Evolutionary conservation across 2,329 filamentous ascomycete species (phyloP).

Genomic region (Botrytis fragariae): DNA sequence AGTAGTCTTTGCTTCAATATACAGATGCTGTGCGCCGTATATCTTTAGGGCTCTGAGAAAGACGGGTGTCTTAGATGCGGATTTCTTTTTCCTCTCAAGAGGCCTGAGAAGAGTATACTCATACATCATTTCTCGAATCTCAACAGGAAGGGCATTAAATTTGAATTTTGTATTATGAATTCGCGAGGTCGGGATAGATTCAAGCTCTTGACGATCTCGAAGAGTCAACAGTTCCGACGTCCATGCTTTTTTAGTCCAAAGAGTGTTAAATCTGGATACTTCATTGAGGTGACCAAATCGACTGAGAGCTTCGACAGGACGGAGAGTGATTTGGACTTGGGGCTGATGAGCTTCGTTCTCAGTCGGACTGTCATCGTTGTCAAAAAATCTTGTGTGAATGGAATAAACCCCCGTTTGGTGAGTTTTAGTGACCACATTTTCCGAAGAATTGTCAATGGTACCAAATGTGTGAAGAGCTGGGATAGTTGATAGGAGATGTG

Average conservation of each 20-base stretch:
- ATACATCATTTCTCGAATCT: background rate
- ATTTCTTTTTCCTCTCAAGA: background rate
- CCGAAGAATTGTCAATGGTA: accelerated
- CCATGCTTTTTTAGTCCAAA: background rate
- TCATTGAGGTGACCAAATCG: background rate
- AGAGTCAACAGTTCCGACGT: background rate
- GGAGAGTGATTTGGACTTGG: background rate
- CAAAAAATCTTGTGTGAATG: background rate
- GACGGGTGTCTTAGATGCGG: background rate
- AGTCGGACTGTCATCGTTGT: background rate
- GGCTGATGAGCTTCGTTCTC: background rate
- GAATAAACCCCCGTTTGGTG: background rate
- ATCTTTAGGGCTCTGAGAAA: background rate
- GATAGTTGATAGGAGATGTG: background rate
- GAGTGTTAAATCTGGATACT: background rate
- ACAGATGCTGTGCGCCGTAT: background rate
- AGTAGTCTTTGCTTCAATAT: background rate
- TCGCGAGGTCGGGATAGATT: background rate
- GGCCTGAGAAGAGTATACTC: background rate
- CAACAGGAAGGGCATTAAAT: background rate
- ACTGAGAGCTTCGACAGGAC: background rate
- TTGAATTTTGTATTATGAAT: background rate
- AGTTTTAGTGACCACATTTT: accelerated
- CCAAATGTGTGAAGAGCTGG: accelerated
- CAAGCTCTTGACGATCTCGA: background rate